Conservation (phyloP, 345 rosid species). For the Populus davidiana region DNA sequence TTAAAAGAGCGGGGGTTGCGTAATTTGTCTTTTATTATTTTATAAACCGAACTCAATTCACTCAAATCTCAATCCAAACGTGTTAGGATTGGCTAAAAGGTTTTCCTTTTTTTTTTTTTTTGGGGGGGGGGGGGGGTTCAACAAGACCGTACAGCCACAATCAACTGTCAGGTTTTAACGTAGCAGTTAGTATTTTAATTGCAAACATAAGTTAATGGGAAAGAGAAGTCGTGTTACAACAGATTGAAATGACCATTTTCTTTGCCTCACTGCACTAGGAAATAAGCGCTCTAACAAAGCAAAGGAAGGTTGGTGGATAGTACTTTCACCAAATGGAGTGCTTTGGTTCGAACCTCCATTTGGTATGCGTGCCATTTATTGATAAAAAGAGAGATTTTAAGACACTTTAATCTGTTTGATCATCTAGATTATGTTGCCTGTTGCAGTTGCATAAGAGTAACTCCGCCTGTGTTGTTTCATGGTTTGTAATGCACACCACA, state of each 20-base stretch:
- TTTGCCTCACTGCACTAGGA: too few species aligned
- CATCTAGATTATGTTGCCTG: neutral
- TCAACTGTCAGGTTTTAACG: too few species aligned
- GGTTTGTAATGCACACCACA: conserved; percentile 40
- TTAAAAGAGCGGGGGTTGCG: neutral
- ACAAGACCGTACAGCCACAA: too few species aligned
- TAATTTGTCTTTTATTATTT: neutral
- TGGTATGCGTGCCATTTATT: too few species aligned
- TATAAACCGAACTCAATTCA: neutral
- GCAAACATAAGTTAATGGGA: too few species aligned
- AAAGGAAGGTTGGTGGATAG: neutral
- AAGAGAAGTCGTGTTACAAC: too few species aligned
- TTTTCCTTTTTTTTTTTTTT: too few species aligned
- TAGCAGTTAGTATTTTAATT: too few species aligned
- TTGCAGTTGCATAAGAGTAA: conserved; percentile 19
- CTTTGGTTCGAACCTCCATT: neutral
- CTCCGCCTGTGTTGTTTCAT: conserved; percentile 51
- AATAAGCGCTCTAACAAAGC: too few species aligned
- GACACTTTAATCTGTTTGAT: neutral
- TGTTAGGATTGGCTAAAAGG: neutral
- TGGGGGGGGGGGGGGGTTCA: neutral
- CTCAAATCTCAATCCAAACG: neutral
- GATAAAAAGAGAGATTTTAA: neutral
- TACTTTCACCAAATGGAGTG: neutral
- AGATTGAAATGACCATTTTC: too few species aligned